Conservation (phyloP, 75 land plant genomes). For the Picea glauca region DNA sequence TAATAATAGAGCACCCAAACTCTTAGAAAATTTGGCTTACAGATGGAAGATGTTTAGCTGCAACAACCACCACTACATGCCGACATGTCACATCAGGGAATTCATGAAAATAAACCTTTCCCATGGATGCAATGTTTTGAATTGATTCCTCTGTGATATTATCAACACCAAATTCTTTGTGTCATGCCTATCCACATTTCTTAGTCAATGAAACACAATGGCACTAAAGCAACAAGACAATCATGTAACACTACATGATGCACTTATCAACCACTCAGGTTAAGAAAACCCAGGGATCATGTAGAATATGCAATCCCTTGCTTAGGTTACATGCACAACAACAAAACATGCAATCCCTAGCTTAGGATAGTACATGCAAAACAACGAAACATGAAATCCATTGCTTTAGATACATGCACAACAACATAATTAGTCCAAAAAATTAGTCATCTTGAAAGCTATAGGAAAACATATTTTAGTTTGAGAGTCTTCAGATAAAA, state of each 20-base stretch:
- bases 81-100: slow-evolving; percentile 65
- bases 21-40: slow-evolving; percentile 3
- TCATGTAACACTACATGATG: not conserved
- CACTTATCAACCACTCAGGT: not conserved
- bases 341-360: too few relatives aligned
- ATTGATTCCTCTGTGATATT: slow-evolving; percentile 65
- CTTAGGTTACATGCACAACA: not conserved
- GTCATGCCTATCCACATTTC: slow-evolving; percentile 62
- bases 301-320: not conserved
- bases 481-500: too few relatives aligned
- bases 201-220: slow-evolving; percentile 13
- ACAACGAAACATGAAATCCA: too few relatives aligned
- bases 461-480: too few relatives aligned
- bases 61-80: slow-evolving; percentile 94
- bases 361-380: too few relatives aligned
- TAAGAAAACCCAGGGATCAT: not conserved
- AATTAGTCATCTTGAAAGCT: too few relatives aligned
- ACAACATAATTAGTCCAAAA: too few relatives aligned
- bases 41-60: slow-evolving; percentile 68
- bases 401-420: too few relatives aligned
- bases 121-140: slow-evolving; percentile 50
- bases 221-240: not conserved
- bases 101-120: slow-evolving; percentile 87
- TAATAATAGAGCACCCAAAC: not conserved
- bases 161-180: slow-evolving; percentile 86